Evolutionary conservation across 2,329 filamentous ascomycete genomes (phyloP).

Genomic region (Lachnellula willkommii): DNA sequence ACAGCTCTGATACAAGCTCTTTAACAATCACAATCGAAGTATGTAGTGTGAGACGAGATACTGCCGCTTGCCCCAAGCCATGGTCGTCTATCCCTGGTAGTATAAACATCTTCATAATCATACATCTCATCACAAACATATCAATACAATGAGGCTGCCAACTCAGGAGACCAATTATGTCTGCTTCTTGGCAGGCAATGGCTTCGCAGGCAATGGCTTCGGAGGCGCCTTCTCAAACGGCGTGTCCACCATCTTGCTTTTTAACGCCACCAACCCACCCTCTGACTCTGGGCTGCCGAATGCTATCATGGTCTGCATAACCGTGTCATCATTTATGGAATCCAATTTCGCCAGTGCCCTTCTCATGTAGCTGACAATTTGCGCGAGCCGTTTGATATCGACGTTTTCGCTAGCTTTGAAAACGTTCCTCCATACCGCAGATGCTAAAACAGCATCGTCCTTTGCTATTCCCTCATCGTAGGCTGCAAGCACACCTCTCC

Average conservation of each 20-base stretch:
- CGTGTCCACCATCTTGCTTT: conserved; percentile 36
- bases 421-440: conserved; percentile 89
- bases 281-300: conserved; percentile 44
- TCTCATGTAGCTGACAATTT: conserved; percentile 59
- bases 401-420: conserved; percentile 68
- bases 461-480: conserved; percentile 77
- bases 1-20: too few relatives aligned
- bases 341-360: conserved; percentile 51
- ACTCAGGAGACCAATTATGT: background rate
- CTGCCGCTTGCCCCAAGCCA: too few relatives aligned
- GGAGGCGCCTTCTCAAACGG: conserved; percentile 27
- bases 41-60: too few relatives aligned
- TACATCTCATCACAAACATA: background rate
- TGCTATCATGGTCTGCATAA: conserved; percentile 43
- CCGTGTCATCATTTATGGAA: conserved; percentile 45
- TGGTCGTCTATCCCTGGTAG: too few relatives aligned
- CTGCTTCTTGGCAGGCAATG: conserved; percentile 23
- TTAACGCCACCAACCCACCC: conserved; percentile 33
- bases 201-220: conserved; percentile 32
- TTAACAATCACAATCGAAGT: too few relatives aligned
- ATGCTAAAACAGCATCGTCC: conserved; percentile 70
- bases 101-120: background rate
- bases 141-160: too few relatives aligned
- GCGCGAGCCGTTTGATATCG: conserved; percentile 54
- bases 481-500: conserved; percentile 78